Conservation (phyloP, 2,329 filamentous ascomycete genomes). For the Decorospora gaudefroyi region DNA sequence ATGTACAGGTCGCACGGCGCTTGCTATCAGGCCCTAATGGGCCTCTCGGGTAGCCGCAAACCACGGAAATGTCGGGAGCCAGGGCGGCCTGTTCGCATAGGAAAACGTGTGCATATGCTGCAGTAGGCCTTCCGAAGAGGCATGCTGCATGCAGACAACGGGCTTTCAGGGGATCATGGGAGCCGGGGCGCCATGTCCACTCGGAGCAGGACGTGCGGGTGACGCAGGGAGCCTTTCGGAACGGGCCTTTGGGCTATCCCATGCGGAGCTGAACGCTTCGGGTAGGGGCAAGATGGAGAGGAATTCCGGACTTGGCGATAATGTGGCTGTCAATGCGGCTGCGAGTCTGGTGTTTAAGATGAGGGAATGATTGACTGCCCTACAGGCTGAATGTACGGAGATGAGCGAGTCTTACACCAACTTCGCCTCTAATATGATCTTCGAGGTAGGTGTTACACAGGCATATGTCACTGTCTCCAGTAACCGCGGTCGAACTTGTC, state of each 20-base stretch:
- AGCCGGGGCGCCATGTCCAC: conserved; percentile 10
- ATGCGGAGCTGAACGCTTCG: not conserved
- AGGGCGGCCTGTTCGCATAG: conserved; percentile 9
- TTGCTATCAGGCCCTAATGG: conserved; percentile 5
- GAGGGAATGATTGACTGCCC: not conserved
- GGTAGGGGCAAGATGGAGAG: not conserved
- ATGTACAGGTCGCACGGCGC: conserved; percentile 7
- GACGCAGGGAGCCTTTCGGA: conserved; percentile 5
- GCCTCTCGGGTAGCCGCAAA: conserved; percentile 1
- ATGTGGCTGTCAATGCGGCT: not conserved
- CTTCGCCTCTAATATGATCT: not conserved
- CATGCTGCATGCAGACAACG: not conserved
- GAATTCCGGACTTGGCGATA: not conserved
- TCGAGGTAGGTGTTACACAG: not conserved
- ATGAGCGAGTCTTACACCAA: not conserved
- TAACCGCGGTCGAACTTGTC: too few species aligned
- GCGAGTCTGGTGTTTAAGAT: not conserved
- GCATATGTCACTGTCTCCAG: not conserved
- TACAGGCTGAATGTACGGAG: not conserved
- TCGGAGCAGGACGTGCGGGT: not conserved
- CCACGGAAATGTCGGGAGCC: conserved; percentile 10
- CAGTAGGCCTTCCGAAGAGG: not conserved
- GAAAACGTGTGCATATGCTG: conserved; percentile 3
- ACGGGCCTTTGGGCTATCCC: not conserved
- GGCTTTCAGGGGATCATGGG: conserved; percentile 9